Evolutionary conservation across 2,329 filamentous ascomycete species (phyloP), one percentile per base, ranked within the genome.

Genomic region (Aspergillus bombycis): DNA sequence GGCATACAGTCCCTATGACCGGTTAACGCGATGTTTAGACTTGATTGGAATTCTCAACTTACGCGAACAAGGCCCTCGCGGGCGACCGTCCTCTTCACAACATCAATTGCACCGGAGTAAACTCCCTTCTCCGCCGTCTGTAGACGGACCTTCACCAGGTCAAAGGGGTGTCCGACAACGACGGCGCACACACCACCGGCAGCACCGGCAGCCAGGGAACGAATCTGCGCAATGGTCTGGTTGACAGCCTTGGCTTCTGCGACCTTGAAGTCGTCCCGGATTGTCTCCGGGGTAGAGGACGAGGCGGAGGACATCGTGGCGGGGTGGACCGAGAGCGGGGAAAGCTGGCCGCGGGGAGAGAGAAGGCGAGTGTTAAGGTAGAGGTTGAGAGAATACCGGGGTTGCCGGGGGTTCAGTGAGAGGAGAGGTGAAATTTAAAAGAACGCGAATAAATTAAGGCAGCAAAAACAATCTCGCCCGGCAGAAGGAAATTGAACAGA

Each of bases 81-180:
- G 32, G 94, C 94, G 65, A 99, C 81, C 41, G 92, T 94, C 83
- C 91, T 96, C 78, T 86, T 85, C 67, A 98, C 93, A 1, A 97
- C 94, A 80, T 99, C 95, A 73, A 98, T 85, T 16, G 95, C 95
- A 53, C 91, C 90, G 41, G 84, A 90, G 81, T 99, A 99, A 41
- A 97, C 91, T 56, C 95, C 95, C 79, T 89, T 90, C 81, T 98
- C 94, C 41, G 95, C 93, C 2, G 95, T 99, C 84, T 99, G 95
- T 78, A 99, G 83, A 63, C 95, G 91, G 69, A 99, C 95, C 83
- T 99, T 99, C 78, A 98, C 94, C 71, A 99, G 85, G 78, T 99
- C 95, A 77, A 99, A 99, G 11, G 95, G 95, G 79, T 99, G 95
- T 62, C 95, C 91, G 64, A 98, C 94, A 48, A 99, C 78, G 61